Evolutionary conservation across 2,329 filamentous ascomycete genomes (phyloP), one percentile per base, ranked within the genome.

Genomic region (Taxawa tesnikishii): DNA sequence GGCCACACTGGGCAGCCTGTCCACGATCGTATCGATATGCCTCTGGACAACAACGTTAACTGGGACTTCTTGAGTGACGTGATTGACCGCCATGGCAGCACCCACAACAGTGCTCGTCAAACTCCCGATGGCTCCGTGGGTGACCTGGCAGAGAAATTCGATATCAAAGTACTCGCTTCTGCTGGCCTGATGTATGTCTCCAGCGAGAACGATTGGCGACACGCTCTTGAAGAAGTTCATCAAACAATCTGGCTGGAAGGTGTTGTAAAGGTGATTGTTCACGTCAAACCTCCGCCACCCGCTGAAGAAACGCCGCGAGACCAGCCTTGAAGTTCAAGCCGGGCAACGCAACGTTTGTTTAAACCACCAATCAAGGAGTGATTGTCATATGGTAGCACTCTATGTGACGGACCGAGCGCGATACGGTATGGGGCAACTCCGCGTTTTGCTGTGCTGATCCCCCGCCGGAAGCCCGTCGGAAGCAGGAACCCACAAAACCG

Each of bases 191-290:
- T 27, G 10, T 26, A 12, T 12, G 34, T 37, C n/a, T 29, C 26
- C 9, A 12, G 12, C 17, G 34, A 32, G 15, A 27, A 27, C 3
- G 34, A 37, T 14, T 37, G 34, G 34, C 26, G 26, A 13, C 12
- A 32, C 15, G 34, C 34, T 7, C n/a, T 28, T 11, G 26, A 33
- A n/a, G 29, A 37, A 17, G 24, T 32, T 3, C 26, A 24, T 9
- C 34, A 37, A n/a, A 32, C 34, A 15, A 23, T 37, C 14, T 37
- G 30, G 30, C 26, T 37, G 10, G 34, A 37, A 3, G 26, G 14
- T 16, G 16, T 24, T 10, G 17, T 33, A 26, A 37, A 37, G 12
- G 31, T 37, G 15, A 30, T 37, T 9, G 34, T 32, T 23, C 19
- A 23, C n/a, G n/a, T n/a, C n/a, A n/a, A n/a, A n/a, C n/a, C n/a